Percentiles rank a stretch among this genome's conserved stretches.
These are phyloP conservation scores for Arachnopeziza araneosa DNA, from an alignment of 2,329 filamentous ascomycete genomes.

Conservation along the genomic window DNA sequence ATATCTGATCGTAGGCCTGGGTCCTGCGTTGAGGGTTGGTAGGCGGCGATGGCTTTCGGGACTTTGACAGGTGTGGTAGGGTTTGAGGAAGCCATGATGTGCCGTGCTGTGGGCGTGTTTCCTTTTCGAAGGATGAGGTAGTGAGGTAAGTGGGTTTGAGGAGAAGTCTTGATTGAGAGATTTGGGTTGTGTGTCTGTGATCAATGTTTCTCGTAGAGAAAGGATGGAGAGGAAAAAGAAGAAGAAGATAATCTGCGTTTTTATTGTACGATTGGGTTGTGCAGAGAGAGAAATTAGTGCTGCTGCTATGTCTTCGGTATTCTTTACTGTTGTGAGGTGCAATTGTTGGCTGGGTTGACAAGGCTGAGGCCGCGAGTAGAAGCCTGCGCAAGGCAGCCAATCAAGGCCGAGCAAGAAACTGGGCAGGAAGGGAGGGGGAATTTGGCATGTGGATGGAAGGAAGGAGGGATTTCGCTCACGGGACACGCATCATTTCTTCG, in stretches of 20 bases:
- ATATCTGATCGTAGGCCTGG: slow-evolving; percentile 58
- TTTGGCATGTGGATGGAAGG: not conserved
- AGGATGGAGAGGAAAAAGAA: not conserved
- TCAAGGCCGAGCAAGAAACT: not conserved
- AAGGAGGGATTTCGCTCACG: too few species aligned
- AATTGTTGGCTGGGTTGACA: not conserved
- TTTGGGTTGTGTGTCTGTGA: too few species aligned
- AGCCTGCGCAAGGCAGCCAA: not conserved
- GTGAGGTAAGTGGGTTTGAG: not conserved
- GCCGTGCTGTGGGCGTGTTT: not conserved
- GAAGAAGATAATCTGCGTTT: not conserved
- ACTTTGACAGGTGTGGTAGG: slow-evolving; percentile 52
- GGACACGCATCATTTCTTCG: too few species aligned
- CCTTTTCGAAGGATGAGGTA: not conserved
- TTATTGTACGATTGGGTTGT: not conserved
- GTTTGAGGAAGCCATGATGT: slow-evolving; percentile 21
- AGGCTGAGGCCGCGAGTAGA: not conserved
- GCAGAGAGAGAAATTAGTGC: not conserved
- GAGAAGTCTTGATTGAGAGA: not conserved
- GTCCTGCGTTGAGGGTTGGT: slow-evolving; percentile 56
- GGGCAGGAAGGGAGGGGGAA: not conserved
- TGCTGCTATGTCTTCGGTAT: not conserved
- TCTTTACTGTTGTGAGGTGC: not conserved
- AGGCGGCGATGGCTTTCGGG: slow-evolving; percentile 47
- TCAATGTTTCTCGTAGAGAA: not conserved